phyloP scores from a whole-genome alignment of 345 rosid species.

The Reutealis trisperma region DNA sequence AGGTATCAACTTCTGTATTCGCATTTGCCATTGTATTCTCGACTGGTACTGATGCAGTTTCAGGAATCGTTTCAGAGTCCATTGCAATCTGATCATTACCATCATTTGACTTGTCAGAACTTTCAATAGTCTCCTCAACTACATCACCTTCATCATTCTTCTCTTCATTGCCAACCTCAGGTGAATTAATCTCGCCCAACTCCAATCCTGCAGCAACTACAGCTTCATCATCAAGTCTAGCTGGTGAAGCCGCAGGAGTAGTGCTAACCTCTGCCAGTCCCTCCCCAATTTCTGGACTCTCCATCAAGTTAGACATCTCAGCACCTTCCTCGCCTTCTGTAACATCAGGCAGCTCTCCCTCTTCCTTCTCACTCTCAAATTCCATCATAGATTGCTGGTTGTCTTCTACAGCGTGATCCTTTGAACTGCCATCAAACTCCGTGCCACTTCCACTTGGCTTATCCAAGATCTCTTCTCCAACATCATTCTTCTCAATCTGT shows the following conservation, averaged over 20 bases:
- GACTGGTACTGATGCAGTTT: constrained; percentile 23
- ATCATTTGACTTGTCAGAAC: constrained; percentile 55
- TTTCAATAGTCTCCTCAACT: constrained; percentile 49
- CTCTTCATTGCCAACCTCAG: constrained; percentile 54
- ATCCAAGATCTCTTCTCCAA: constrained; percentile 50
- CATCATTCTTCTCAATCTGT: constrained; percentile 39
- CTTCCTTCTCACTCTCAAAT: constrained; percentile 74
- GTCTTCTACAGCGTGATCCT: constrained; percentile 54
- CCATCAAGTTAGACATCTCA: constrained; percentile 42
- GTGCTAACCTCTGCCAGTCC: constrained; percentile 42
- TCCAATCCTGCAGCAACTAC: constrained; percentile 37
- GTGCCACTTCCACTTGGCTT: constrained; percentile 46
- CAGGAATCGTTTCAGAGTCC: constrained; percentile 42
- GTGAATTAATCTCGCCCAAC: constrained; percentile 38
- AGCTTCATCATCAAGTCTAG: constrained; percentile 53
- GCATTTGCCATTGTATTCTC: constrained; percentile 31
- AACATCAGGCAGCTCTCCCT: constrained; percentile 79
- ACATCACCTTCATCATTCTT: constrained; percentile 64
- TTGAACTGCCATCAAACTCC: constrained; percentile 45
- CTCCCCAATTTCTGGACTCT: constrained; percentile 60
- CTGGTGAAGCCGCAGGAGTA: constrained; percentile 65
- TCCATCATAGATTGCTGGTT: constrained; percentile 46
- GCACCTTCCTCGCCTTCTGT: constrained; percentile 56
- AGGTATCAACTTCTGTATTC: constrained; percentile 29
- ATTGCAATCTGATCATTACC: constrained; percentile 39